Evolutionary conservation across 345 rosid genomes (phyloP), one percentile per base, ranked within the genome.

Genomic region (Eutrema japonicum): DNA sequence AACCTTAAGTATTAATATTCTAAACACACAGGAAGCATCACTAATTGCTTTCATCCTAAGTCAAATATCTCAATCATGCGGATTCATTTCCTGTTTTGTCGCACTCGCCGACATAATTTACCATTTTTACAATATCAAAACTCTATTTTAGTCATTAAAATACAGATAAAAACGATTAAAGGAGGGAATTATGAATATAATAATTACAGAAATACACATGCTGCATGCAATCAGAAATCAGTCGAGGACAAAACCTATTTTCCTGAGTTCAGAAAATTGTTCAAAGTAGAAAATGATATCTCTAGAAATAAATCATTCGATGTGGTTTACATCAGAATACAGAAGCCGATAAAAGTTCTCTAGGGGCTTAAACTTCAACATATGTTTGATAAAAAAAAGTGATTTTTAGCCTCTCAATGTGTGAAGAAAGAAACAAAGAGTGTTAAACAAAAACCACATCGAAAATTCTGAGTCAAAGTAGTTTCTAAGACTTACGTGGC

Each of bases 401-500:
- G 37, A 32, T 12, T 62, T 18, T 46, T 54, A 60, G 42, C 48
- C 29, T 27, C 57, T 54, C 70, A 46, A 63, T 37, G 70, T 75
- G 56, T 60, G 40, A 43, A 62, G 48, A 51, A 33, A 62, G 74
- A 69, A 41, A 55, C 16, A 53, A 76, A 37, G 40, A 30, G 60
- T 38, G 76, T 77, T 77, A 64, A 55, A 41, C n/a, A 33, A 4
- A 57, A 65, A 71, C 70, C 74, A 75, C 73, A 68, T 74, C 73
- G 66, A 50, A 40, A 41, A 27, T 40, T 40, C 10, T 3, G 64
- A 68, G 74, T 75, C 57, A 77, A 12, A 41, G 40, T 64, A 10
- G 41, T 53, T 62, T 30, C 46, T 75, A 91, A 3, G 86, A 66
- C 86, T 85, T 89, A 2, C 92, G 86, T 8, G 94, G 92, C 70